These are phyloP conservation scores for Oryza coarctata DNA, from an alignment of 176 grass and related monocot species.

Conservation along the genomic window DNA sequence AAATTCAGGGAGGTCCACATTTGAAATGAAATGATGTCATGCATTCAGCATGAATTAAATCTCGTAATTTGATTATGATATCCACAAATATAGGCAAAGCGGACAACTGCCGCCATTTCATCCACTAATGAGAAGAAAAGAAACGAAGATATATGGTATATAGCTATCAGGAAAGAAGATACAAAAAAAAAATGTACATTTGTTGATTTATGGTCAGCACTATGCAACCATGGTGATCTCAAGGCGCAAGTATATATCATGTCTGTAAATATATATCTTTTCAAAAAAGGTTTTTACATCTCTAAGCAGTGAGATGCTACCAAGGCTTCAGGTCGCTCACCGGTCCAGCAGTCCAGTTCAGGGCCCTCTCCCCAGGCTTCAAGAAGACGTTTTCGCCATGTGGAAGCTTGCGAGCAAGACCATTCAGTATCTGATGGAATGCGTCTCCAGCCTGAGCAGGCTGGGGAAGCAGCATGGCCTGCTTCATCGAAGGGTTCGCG, in stretches of 20 bases:
- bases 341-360: constrained; percentile 90
- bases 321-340: constrained; percentile 72
- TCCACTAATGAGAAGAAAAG: constrained; percentile 15
- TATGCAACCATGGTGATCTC: constrained; percentile 36
- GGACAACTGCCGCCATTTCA: constrained; percentile 29
- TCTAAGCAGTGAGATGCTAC: constrained; percentile 44
- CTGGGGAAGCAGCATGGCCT: constrained; percentile 84
- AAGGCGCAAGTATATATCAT: constrained; percentile 41
- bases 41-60: not conserved
- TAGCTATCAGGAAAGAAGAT: constrained; percentile 43
- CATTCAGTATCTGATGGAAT: constrained; percentile 91
- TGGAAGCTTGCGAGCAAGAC: constrained; percentile 80
- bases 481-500: constrained; percentile 91
- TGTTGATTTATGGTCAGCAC: constrained; percentile 63
- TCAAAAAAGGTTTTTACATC: constrained; percentile 33
- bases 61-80: constrained; percentile 37
- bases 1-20: not conserved
- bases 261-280: constrained; percentile 2
- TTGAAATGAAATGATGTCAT: not conserved
- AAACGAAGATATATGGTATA: constrained; percentile 41
- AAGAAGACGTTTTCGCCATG: constrained; percentile 68
- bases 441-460: constrained; percentile 77
- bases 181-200: constrained; percentile 71
- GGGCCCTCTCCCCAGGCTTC: constrained; percentile 57
- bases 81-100: constrained; percentile 32